Conservation (phyloP, 2,329 filamentous ascomycete species). For the Ascochyta fabae region DNA sequence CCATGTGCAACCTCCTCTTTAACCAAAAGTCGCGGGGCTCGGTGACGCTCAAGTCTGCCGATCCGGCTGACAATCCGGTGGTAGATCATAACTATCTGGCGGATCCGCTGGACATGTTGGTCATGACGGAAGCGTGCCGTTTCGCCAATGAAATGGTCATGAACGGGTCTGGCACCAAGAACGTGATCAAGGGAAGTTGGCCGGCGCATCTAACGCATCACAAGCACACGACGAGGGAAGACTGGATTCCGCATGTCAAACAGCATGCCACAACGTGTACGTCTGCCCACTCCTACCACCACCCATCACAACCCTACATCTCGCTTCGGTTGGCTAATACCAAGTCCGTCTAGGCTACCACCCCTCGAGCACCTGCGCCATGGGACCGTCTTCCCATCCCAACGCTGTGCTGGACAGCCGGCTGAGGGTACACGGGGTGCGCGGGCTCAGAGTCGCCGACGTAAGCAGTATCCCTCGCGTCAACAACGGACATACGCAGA, state of each 20-base stretch:
- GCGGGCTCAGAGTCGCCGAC: conserved; percentile 38
- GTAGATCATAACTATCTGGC: conserved; percentile 66
- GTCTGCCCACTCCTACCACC: conserved; percentile 2
- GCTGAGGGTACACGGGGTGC: conserved; percentile 37
- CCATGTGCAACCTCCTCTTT: conserved; percentile 65
- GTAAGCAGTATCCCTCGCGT: conserved; percentile 33
- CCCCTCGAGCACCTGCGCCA: conserved; percentile 65
- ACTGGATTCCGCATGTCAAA: conserved; percentile 65
- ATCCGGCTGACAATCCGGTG: conserved; percentile 60
- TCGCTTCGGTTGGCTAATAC: too few relatives aligned
- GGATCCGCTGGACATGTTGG: conserved; percentile 64
- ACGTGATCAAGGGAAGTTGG: conserved; percentile 67
- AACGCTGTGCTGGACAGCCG: conserved; percentile 48
- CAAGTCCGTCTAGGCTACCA: conserved; percentile 46
- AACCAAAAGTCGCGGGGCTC: conserved; percentile 63
- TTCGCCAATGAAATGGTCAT: conserved; percentile 67
- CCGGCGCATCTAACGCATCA: conserved; percentile 61
- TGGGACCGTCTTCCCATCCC: conserved; percentile 50
- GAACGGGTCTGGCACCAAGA: conserved; percentile 63
- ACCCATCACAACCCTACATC: too few relatives aligned
- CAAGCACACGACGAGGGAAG: conserved; percentile 59
- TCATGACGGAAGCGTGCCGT: conserved; percentile 64
- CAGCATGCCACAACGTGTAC: conserved; percentile 67
- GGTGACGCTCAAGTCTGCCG: conserved; percentile 58
- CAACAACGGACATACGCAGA: conserved; percentile 45